Evolutionary conservation across 208 protist species (phyloP).

Genomic region (Naegleria gruberi): DNA sequence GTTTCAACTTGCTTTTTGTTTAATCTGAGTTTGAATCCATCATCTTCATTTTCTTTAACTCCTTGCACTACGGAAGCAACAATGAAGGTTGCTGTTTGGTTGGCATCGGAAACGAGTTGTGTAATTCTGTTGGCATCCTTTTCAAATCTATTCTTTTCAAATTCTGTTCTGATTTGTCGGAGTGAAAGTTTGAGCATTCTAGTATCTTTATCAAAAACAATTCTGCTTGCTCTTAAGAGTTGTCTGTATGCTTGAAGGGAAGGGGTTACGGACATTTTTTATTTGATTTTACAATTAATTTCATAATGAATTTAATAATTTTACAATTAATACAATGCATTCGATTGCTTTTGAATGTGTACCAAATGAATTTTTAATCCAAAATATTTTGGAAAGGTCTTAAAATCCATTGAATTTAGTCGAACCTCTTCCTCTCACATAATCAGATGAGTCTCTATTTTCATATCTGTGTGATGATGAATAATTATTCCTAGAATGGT

Average conservation of each 20-base stretch:
- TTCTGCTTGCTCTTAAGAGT: background rate
- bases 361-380: too few relatives aligned
- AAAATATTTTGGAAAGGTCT: too few relatives aligned
- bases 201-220: background rate
- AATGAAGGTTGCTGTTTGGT: background rate
- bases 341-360: too few relatives aligned
- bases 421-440: background rate
- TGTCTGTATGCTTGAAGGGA: background rate
- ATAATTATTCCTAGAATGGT: too few relatives aligned
- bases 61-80: background rate
- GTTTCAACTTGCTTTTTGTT: background rate
- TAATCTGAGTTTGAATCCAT: background rate
- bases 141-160: slow-evolving; percentile 7
- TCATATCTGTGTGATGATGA: background rate
- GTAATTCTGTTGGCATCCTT: background rate
- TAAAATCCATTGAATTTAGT: background rate
- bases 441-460: background rate
- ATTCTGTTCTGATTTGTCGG: background rate
- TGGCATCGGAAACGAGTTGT: background rate
- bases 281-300: too few relatives aligned
- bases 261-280: background rate
- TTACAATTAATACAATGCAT: too few relatives aligned
- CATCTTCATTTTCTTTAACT: background rate
- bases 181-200: background rate
- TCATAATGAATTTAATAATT: too few relatives aligned